Conservation (phyloP, 306 rosid genomes). For the Dryas octopetala region DNA sequence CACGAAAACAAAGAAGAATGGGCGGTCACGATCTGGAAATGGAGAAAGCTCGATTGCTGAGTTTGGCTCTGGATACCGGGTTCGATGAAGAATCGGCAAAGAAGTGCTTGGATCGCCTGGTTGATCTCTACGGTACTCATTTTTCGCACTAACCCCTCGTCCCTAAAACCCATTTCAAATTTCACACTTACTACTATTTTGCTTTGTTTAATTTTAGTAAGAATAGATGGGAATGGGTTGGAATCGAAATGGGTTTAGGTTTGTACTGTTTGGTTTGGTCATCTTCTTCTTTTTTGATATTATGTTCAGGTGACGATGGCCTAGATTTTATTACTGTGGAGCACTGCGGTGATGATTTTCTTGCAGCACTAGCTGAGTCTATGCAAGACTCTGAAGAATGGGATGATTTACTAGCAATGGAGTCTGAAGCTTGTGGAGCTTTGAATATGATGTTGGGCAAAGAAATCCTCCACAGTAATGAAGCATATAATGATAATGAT, state of each 20-base stretch:
- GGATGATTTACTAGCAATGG: constrained; percentile 82
- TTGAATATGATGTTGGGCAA: constrained; percentile 46
- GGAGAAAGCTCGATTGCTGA: constrained; percentile 75
- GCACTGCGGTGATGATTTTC: constrained; percentile 90
- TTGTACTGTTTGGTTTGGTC: background rate
- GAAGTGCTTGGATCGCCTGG: constrained; percentile 65
- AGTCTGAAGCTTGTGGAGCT: constrained; percentile 69
- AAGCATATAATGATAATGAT: constrained; percentile 6
- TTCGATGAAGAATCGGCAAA: constrained; percentile 67
- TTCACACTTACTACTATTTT: background rate
- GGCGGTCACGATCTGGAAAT: constrained; percentile 45
- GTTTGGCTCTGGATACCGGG: constrained; percentile 76
- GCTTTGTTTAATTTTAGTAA: background rate
- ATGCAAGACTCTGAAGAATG: constrained; percentile 74
- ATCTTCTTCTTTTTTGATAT: background rate
- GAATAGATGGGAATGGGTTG: background rate
- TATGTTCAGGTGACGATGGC: constrained; percentile 74
- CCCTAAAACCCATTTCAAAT: constrained; percentile 14
- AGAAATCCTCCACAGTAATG: constrained; percentile 18
- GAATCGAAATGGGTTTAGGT: constrained; percentile 3
- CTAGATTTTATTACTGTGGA: constrained; percentile 81
- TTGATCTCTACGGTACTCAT: constrained; percentile 67
- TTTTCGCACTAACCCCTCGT: background rate
- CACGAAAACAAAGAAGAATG: constrained; percentile 18
- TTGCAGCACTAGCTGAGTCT: constrained; percentile 65